Conservation (phyloP, 2,329 filamentous ascomycete genomes). For the Proliferodiscus dingleyae region DNA sequence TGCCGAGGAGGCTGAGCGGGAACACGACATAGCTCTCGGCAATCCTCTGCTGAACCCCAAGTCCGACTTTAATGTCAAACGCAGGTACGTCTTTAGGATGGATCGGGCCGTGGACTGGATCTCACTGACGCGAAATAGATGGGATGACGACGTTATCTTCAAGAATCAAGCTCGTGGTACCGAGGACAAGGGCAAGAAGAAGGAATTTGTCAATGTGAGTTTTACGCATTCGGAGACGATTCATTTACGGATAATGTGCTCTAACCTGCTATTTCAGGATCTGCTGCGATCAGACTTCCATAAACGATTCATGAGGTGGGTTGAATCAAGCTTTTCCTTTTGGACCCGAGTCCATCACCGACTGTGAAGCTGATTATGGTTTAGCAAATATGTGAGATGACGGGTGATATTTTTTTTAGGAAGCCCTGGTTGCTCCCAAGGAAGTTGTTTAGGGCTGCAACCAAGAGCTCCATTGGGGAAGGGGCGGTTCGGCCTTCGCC, state of each 20-base stretch:
- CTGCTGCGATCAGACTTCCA: constrained; percentile 93
- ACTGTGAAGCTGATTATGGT: constrained; percentile 18
- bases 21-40: constrained; percentile 83
- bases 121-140: too few species aligned
- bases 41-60: constrained; percentile 85
- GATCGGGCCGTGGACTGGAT: too few species aligned
- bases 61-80: constrained; percentile 82
- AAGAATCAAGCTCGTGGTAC: constrained; percentile 97
- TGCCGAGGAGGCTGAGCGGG: constrained; percentile 75
- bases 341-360: not conserved
- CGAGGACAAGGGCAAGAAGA: constrained; percentile 81
- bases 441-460: too few species aligned
- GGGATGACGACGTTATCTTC: constrained; percentile 99
- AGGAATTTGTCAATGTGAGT: constrained; percentile 93
- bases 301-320: constrained; percentile 79
- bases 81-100: too few species aligned
- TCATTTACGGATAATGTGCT: constrained; percentile 3
- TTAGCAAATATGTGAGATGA: constrained; percentile 34
- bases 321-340: constrained; percentile 10
- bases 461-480: too few species aligned
- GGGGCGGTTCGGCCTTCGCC: too few species aligned
- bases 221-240: constrained; percentile 8
- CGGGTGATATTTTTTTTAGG: constrained; percentile 7
- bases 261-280: constrained; percentile 48
- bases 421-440: too few species aligned